Evolutionary conservation across 768 basidiomycete species (phyloP), one percentile per base, ranked within the genome.

Genomic region (Tulasnella calospora): DNA sequence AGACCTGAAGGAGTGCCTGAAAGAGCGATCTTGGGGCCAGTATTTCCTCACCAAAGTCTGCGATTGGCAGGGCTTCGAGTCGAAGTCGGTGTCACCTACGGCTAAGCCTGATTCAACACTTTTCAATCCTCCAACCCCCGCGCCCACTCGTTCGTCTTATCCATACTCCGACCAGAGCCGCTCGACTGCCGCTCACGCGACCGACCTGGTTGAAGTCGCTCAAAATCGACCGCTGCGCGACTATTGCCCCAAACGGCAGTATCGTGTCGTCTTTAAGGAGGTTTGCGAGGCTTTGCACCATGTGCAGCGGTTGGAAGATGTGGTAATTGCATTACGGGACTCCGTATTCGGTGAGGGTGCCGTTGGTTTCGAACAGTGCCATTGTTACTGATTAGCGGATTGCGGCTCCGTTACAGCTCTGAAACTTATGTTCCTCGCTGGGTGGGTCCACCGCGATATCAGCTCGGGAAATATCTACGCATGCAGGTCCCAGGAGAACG

Each of bases 31-130:
- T 47, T 74, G 40, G 30, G 73, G 46, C 9, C 33, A 41, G 15
- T 74, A 74, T 38, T 74, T 74, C 30, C 46, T 74, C 17, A 33
- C n/a, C n/a, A n/a, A n/a, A n/a, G n/a, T n/a, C n/a, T n/a, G n/a
- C n/a, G n/a, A 74, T 17, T 36, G 47, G 35, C 44, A 38, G 17
- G 73, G 41, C 27, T 44, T 13, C 73, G 41, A 55, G 41, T 61
- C 57, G n/a, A 61, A 61, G n/a, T 2, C 9, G 57, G n/a, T n/a
- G 57, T 10, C n/a, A n/a, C 3, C 23, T 3, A 21, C n/a, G 27
- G 57, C 57, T 55, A 5, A 17, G 51, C 51, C 51, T n/a, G n/a
- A 55, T 55, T 55, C 51, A 17, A 17, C 19, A n/a, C 51, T 55
- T 17, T 55, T 55, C 13, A 13, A 40, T n/a, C 19, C 19, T 55